Conservation (phyloP, 495 filamentous ascomycete genomes). For the Lentithecium fluviatile region DNA sequence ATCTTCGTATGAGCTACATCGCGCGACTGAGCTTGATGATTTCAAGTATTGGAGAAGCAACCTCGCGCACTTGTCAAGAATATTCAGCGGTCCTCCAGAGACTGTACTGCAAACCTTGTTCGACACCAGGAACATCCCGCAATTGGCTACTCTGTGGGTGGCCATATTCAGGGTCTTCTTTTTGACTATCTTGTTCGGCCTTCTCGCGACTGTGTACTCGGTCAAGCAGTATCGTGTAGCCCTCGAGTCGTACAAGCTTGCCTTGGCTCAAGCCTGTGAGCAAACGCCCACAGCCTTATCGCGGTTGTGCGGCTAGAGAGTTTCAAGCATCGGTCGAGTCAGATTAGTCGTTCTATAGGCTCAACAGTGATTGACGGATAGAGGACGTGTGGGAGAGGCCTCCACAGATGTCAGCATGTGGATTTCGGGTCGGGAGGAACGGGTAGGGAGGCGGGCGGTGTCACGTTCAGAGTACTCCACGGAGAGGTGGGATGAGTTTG, state of each 20-base stretch:
- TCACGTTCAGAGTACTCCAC: no score
- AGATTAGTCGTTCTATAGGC: no score
- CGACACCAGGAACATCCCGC: constrained; percentile 2
- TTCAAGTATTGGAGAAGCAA: constrained; percentile 11
- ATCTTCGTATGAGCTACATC: background rate
- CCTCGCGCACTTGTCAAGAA: background rate
- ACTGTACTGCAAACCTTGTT: background rate
- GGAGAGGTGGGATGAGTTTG: no score
- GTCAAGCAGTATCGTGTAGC: constrained; percentile 12
- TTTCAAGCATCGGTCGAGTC: no score
- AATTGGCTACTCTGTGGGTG: constrained; percentile 4
- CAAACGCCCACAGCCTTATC: background rate
- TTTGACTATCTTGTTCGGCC: constrained; percentile 3
- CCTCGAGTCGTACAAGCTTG: background rate
- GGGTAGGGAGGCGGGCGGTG: no score
- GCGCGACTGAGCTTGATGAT: constrained; percentile 1
- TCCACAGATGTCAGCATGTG: no score
- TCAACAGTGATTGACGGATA: no score
- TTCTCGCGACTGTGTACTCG: constrained; percentile 1
- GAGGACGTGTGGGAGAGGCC: no score
- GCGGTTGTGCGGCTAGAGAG: background rate
- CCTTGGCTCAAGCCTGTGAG: constrained; percentile 1
- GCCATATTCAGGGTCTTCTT: background rate
- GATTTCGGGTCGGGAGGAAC: no score
- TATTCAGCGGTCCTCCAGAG: constrained; percentile 8